Conservation (phyloP, 1,139 yeast species). For the Pichia sp. region DNA sequence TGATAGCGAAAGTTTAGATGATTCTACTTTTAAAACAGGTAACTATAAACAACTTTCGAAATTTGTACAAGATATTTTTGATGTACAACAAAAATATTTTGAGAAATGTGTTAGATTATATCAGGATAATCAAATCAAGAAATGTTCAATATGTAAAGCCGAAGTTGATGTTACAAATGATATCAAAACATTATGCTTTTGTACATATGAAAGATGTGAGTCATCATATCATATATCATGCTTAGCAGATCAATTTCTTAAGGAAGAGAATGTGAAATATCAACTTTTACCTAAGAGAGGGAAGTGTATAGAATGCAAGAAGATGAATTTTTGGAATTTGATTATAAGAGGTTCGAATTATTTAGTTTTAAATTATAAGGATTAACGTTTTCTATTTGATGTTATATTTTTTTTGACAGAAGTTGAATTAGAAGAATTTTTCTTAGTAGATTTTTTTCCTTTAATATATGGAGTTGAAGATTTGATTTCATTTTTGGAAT, state of each 20-base stretch:
- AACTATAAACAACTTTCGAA: constrained; percentile 25
- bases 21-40: constrained; percentile 20
- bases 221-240: constrained; percentile 40
- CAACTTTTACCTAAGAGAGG: constrained; percentile 36
- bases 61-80: constrained; percentile 13
- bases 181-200: constrained; percentile 26
- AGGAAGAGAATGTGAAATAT: constrained; percentile 12
- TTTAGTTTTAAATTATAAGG: constrained; percentile 1
- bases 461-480: constrained; percentile 5
- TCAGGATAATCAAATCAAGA: neutral
- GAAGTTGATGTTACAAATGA: constrained; percentile 20
- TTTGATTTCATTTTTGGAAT: neutral
- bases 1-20: constrained; percentile 4
- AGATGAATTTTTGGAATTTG: constrained; percentile 35
- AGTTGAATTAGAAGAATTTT: constrained; percentile 22
- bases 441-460: constrained; percentile 17
- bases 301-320: constrained; percentile 35
- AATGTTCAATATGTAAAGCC: constrained; percentile 18
- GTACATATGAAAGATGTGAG: constrained; percentile 33
- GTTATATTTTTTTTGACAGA: constrained; percentile 23
- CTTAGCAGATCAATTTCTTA: constrained; percentile 27
- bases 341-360: constrained; percentile 27
- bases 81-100: constrained; percentile 14
- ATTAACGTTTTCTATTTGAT: constrained; percentile 17
- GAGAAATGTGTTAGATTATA: constrained; percentile 9